These are phyloP conservation scores for Simplicillium aogashimaense DNA, from an alignment of 2,329 filamentous ascomycete species.

Conservation along the genomic window DNA sequence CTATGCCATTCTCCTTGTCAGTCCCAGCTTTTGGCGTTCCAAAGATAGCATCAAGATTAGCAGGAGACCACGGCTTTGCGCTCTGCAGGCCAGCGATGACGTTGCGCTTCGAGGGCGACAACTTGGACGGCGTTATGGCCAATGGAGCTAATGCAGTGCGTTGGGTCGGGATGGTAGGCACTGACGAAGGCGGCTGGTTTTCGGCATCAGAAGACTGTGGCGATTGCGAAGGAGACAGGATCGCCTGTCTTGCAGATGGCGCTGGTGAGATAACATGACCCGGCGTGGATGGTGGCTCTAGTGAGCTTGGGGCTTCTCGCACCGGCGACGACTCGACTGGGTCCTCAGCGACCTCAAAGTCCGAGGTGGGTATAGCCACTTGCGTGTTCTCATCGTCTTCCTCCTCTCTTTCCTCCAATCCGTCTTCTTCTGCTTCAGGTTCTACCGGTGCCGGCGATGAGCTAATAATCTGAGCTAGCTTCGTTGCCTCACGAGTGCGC, in stretches of 20 bases:
- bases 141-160: constrained; percentile 35
- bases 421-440: constrained; percentile 5
- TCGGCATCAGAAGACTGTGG: constrained; percentile 73
- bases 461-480: constrained; percentile 5
- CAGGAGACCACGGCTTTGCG: constrained; percentile 56
- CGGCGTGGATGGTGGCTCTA: constrained; percentile 32
- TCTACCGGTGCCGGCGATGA: constrained; percentile 7
- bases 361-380: neutral
- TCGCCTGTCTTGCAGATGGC: constrained; percentile 41
- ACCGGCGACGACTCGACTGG: constrained; percentile 3
- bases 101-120: constrained; percentile 54
- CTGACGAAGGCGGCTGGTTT: constrained; percentile 65
- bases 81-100: constrained; percentile 45
- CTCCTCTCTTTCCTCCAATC: constrained; percentile 1
- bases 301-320: constrained; percentile 5
- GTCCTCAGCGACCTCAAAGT: constrained; percentile 7
- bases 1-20: constrained; percentile 43
- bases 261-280: constrained; percentile 30
- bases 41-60: constrained; percentile 69
- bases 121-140: constrained; percentile 35
- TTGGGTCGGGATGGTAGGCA: constrained; percentile 35
- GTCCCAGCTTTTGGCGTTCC: constrained; percentile 27
- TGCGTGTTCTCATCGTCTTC: constrained; percentile 1
- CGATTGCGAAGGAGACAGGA: constrained; percentile 53
- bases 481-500: constrained; percentile 10